Evolutionary conservation across 2,329 filamentous ascomycete genomes (phyloP).

Genomic region (Madurella fahalii): DNA sequence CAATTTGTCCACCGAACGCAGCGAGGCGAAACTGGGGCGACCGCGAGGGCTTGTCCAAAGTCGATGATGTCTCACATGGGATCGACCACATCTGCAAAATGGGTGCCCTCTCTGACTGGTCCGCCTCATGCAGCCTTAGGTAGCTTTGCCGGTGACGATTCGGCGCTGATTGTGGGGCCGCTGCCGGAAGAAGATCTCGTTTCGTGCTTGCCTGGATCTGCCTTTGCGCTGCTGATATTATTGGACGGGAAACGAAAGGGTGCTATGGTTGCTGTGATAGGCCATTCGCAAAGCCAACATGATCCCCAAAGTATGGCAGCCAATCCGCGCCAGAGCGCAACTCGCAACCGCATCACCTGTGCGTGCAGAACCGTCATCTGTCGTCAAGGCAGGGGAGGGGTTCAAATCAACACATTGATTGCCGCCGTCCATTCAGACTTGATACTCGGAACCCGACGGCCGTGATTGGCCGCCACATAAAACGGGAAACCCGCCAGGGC

Average conservation of each 20-base stretch:
- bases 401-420: not conserved
- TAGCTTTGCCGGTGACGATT: not conserved
- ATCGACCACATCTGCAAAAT: not conserved
- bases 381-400: not conserved
- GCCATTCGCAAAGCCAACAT: not conserved
- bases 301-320: not conserved
- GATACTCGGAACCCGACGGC: too few relatives aligned
- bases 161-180: constrained; percentile 3
- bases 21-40: too few relatives aligned
- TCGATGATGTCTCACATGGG: too few relatives aligned
- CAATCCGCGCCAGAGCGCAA: constrained; percentile 5
- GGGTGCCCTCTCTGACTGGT: not conserved
- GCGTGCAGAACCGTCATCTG: not conserved
- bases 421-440: too few relatives aligned
- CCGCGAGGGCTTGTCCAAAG: too few relatives aligned
- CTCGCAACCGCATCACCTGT: not conserved
- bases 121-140: not conserved
- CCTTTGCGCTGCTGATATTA: constrained; percentile 11
- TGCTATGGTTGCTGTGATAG: not conserved
- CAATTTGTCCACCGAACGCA: too few relatives aligned
- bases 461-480: too few relatives aligned
- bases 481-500: too few relatives aligned
- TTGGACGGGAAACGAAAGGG: constrained; percentile 21
- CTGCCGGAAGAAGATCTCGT: constrained; percentile 2
- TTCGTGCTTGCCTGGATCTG: constrained; percentile 3